Base-by-base conservation (phyloP, 1,139 yeast species). In the Nakaseomyces nivariensis region DNA sequence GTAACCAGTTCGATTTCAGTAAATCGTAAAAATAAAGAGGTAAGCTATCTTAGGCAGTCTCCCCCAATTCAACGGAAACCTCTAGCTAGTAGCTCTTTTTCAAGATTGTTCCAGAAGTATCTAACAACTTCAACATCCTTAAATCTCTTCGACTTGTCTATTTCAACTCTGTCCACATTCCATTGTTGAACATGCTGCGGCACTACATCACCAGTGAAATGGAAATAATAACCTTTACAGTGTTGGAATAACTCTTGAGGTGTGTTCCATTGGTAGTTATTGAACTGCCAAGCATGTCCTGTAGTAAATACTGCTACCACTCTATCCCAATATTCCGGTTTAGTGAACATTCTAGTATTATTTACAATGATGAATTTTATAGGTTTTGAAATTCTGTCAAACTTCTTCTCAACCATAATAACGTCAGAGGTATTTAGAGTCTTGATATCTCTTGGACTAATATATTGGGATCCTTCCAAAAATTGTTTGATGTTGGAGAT, bases 211-310 rank as follows among this genome's bases (percentile, higher is more conserved):
- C 90, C 94, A 51, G 75, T 78, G 67, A 81, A 89, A 46, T 82
- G 76, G 58, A 89, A 74, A 59, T 80, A 85, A 62, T 81, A 89
- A 1, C 98, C 98, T 52, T 85, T 81, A 54, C 86, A 86, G 58
- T 80, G 81, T 61, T 85, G 95, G 67, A 92, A 94, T 56, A 92
- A 72, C 40, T 74, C 73, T 53, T 85, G 81, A 1, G 98, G 97
- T 52, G 82, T 80, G 37, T 82, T 75, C 78, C 89, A 85, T 62
- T 84, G 85, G 68, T 92, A 92, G 60, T 82, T 81, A 60, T 86
- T 79, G 68, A 92, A 87, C 69, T 92, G 99, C 99, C 99, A 92
- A 49, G 83, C 76, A 70, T 92, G 98, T 17, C 99, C 98, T 1
- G 97, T 92, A 13, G 96, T 92, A 70, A 92, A 85, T 36, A 92